phyloP scores from a whole-genome alignment of 352 stramenopile species.

The Globisporangium megalacanthum region DNA sequence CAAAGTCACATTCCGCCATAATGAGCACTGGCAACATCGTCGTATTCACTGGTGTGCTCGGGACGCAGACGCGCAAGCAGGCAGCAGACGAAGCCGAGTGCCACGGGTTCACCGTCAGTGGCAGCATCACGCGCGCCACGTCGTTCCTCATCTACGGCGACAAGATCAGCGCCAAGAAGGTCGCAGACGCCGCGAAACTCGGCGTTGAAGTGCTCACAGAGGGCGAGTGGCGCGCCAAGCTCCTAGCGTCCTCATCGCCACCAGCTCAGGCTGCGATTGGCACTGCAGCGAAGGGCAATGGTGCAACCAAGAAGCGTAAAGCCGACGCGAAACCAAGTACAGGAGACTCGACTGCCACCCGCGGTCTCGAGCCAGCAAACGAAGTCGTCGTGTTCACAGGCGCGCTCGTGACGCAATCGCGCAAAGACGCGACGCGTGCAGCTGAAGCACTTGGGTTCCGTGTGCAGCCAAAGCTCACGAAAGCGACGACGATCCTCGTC shows the following conservation, averaged over 20 bases:
- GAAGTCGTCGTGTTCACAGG: constrained; percentile 50
- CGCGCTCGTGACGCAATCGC: constrained; percentile 24
- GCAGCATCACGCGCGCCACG: constrained; percentile 28
- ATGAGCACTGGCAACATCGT: background rate
- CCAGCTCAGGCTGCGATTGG: background rate
- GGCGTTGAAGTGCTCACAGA: constrained; percentile 32
- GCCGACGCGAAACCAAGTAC: background rate
- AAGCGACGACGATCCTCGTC: constrained; percentile 26
- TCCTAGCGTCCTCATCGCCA: constrained; percentile 5
- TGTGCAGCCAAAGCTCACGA: constrained; percentile 22
- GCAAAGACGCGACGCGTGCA: constrained; percentile 20
- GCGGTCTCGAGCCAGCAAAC: background rate
- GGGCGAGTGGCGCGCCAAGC: constrained; percentile 29
- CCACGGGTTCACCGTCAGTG: constrained; percentile 31
- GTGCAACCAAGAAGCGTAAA: constrained; percentile 16
- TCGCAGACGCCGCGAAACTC: constrained; percentile 34
- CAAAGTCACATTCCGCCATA: background rate
- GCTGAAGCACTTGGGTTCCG: constrained; percentile 23
- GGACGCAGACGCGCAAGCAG: constrained; percentile 34
- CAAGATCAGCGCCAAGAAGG: constrained; percentile 47
- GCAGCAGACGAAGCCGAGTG: constrained; percentile 24
- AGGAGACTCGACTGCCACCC: background rate
- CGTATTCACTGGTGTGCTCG: background rate
- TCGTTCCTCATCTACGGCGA: constrained; percentile 47
- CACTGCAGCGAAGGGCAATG: background rate